These are phyloP conservation scores for Westerdykella sp. DNA, from an alignment of 2,329 filamentous ascomycete species.

Conservation along the genomic window DNA sequence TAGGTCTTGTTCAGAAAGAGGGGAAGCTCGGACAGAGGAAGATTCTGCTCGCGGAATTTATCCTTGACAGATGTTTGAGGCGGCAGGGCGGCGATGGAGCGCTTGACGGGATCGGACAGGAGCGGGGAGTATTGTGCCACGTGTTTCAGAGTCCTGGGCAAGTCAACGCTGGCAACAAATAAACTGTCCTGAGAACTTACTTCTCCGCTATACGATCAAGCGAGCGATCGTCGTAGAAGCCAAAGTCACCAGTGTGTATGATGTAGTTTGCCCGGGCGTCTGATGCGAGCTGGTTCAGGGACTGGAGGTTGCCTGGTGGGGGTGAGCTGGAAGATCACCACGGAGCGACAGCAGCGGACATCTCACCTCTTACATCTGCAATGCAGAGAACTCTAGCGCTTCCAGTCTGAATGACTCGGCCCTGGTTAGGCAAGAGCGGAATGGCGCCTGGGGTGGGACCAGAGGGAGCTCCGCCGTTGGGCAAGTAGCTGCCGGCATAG, in stretches of 20 bases:
- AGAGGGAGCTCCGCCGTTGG: constrained; percentile 42
- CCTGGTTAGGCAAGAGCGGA: constrained; percentile 49
- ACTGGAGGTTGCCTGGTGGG: constrained; percentile 79
- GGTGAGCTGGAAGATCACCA: constrained; percentile 6
- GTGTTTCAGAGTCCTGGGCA: constrained; percentile 81
- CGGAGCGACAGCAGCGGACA: background rate
- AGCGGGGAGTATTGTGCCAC: constrained; percentile 97
- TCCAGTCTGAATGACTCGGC: constrained; percentile 47
- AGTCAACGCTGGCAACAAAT: constrained; percentile 8
- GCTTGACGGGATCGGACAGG: constrained; percentile 69
- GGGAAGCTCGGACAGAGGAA: constrained; percentile 87
- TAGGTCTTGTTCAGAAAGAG: constrained; percentile 81
- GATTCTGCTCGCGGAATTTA: constrained; percentile 71
- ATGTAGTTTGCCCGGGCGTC: constrained; percentile 94
- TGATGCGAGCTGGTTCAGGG: constrained; percentile 92
- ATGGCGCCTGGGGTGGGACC: constrained; percentile 40
- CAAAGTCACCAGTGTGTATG: constrained; percentile 97
- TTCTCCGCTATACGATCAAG: constrained; percentile 97
- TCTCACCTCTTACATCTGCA: constrained; percentile 47
- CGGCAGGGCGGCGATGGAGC: constrained; percentile 60
- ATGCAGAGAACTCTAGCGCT: constrained; percentile 47
- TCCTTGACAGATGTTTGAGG: constrained; percentile 69
- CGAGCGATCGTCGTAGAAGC: constrained; percentile 95
- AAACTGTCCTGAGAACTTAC: constrained; percentile 47
- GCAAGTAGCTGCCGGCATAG: constrained; percentile 44